These are phyloP conservation scores for Micractinium sp. DNA, from an alignment of 139 green algal genomes.

Conservation along the genomic window DNA sequence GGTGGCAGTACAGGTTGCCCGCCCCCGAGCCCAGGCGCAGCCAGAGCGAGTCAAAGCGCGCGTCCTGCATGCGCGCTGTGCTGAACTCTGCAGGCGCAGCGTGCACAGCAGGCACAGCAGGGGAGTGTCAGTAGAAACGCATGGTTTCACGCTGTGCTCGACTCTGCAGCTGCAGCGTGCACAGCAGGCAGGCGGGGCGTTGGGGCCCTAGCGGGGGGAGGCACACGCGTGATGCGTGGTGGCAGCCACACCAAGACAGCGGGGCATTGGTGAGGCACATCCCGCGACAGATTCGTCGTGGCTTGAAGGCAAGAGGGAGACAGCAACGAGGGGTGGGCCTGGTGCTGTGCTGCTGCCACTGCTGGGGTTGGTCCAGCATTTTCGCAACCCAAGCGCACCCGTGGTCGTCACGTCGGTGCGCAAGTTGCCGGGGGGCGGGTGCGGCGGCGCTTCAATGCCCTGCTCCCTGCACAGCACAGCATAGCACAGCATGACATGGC, in stretches of 20 bases:
- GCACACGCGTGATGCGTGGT: neutral
- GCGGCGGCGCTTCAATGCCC: slow-evolving; percentile 17
- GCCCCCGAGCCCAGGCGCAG: slow-evolving; percentile 51
- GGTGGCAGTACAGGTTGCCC: slow-evolving; percentile 69
- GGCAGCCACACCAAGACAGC: neutral
- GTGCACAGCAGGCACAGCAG: neutral
- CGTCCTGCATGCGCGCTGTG: slow-evolving; percentile 44
- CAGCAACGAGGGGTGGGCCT: no score
- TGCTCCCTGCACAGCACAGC: slow-evolving; percentile 16
- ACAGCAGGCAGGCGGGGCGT: no score
- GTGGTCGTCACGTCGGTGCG: slow-evolving; percentile 5
- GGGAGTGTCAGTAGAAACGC: no score
- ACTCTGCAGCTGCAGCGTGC: no score
- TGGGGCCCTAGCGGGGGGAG: no score
- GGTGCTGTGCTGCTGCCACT: no score
- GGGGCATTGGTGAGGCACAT: no score
- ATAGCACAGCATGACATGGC: neutral
- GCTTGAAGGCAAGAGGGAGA: no score
- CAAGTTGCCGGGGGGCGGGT: neutral
- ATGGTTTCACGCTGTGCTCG: no score
- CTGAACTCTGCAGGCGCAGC: slow-evolving; percentile 28
- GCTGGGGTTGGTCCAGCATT: no score
- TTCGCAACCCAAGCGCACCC: neutral
- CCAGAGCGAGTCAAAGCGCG: slow-evolving; percentile 42
- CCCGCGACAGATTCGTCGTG: no score